Conservation (phyloP, 225 moss, liverwort and hornwort species). For the Bryum argenteum region DNA sequence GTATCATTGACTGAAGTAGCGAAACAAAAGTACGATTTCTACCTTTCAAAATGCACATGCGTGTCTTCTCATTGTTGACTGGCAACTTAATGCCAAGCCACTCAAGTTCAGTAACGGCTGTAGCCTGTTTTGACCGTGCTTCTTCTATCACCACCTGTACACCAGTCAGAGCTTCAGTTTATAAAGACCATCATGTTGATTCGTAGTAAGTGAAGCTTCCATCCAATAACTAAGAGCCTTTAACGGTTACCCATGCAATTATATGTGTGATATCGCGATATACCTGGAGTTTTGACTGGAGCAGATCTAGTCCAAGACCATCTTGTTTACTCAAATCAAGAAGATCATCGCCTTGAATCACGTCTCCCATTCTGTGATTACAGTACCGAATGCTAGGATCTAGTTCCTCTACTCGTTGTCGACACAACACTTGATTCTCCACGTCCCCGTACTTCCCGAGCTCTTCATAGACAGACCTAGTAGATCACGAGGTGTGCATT, state of each 20-base stretch:
- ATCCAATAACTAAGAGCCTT: neutral
- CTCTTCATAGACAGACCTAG: constrained; percentile 83
- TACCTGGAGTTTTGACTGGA: constrained; percentile 97
- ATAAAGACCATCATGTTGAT: neutral
- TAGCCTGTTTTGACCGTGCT: constrained; percentile 82
- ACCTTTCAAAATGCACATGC: constrained; percentile 93
- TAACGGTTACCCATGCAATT: neutral
- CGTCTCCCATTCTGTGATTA: constrained; percentile 79
- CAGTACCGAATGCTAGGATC: constrained; percentile 87
- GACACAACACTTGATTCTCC: constrained; percentile 89
- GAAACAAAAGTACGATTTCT: constrained; percentile 2
- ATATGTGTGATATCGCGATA: neutral
- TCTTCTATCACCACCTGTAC: constrained; percentile 91
- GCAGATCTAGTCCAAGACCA: constrained; percentile 78
- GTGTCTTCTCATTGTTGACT: constrained; percentile 88
- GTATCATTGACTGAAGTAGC: constrained; percentile 1
- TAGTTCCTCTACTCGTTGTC: constrained; percentile 92
- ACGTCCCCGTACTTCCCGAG: constrained; percentile 93
- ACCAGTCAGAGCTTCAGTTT: constrained; percentile 20
- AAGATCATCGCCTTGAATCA: constrained; percentile 70
- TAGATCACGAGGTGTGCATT: constrained; percentile 12
- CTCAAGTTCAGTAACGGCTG: constrained; percentile 86
- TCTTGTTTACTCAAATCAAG: constrained; percentile 91
- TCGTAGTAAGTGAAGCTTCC: neutral
- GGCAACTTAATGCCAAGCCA: constrained; percentile 89